Base-by-base conservation (phyloP, 495 filamentous ascomycete genomes). In the Hypoxylon fragiforme region DNA sequence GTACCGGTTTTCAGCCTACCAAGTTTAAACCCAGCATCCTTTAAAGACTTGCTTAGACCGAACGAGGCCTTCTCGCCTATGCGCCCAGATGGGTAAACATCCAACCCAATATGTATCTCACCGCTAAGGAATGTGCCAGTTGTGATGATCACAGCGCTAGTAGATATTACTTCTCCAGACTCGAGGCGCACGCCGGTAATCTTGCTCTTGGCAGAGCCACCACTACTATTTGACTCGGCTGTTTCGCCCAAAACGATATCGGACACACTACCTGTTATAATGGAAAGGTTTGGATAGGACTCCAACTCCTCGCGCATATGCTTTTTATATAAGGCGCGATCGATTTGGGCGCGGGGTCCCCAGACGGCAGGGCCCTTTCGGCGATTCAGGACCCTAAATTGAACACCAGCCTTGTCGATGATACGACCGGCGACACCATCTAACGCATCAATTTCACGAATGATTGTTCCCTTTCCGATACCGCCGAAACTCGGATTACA, bases 401-500 rank as follows among this genome's bases (percentile, higher is more conserved):
- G 92, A 13, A 96, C 77, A 12, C 92, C 94, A 16, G 94, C 89
- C 70, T 92, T 95, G 69, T 98, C 94, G 32, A 96, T 88, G 20
- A 96, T 89, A 7, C 90, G 81, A 1, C 91, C 92, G 0, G 88
- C 87, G 7, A 98, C 79, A 1, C 94, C 94, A 68, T 98, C 94
- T 60, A 98, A 81, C 0, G 94, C 95, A 73, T 98, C 94, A 21
- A 98, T 85, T 69, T 98, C 94, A 2, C 92, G 85, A 26, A 98
- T 75, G 80, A 98, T 97, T 12, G 88, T 97, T 7, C 94, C 94
- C 70, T 98, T 98, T n/a, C 94, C 94, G 60, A 98, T 98, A 24
- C 94, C 94, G 38, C 94, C 94, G 67, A 98, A 95, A 50, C 88
- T 94, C 20, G 94, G 94, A 70, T 98, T 98, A 76, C 94, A 98